Base-by-base conservation (phyloP, 495 filamentous ascomycete species). In the Wilcoxina mikolae region DNA sequence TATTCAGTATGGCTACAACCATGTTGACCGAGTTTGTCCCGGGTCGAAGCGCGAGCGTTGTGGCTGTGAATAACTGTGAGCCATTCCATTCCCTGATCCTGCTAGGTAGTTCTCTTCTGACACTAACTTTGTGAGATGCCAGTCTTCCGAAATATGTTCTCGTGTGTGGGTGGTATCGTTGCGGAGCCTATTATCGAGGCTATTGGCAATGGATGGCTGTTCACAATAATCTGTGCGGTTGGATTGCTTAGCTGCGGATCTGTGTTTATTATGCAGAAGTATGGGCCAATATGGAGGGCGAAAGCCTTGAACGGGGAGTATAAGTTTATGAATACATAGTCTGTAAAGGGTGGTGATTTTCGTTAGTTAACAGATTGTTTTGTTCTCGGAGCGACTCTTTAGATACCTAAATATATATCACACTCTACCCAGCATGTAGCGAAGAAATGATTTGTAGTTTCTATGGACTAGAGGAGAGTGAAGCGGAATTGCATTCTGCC, bases 1-100 rank as follows among this genome's bases (percentile, higher is more conserved):
- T 94, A 22, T 94, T 96, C 68, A 73, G 76, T 25, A 76, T 80
- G 53, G 73, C 76, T 0, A 89, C 83, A 4, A 89, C 85, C 1
- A 87, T 91, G 83, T 69, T 89, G 55, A 88, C 85, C 0, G 90
- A 96, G 65, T 94, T 96, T 69, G 83, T 95, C 78, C 87, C 90
- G 0, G 73, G 76, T 23, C 74, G 76, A 43, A 81, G 82, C 4
- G 82, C 78, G 10, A 73, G 74, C 2, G 89, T 88, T 0, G 85
- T 95, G 3, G 90, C 90, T 3, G 74, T 94, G 18, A 87, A 86
- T 60, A 86, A 86, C 59, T 87, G 61, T 64, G 47, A 55, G 54
- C 46, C 20, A 20, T 42, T 0, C 25, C 39, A 9, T 18, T 7
- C 18, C 9, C 10, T 23, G 4, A 31, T 7, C 4, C 15, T 27